A percentile compares a stretch with the other conserved stretches of the same genome.
These are phyloP conservation scores for Trifolium subterraneum DNA, from an alignment of 306 rosid species.

Conservation along the genomic window DNA sequence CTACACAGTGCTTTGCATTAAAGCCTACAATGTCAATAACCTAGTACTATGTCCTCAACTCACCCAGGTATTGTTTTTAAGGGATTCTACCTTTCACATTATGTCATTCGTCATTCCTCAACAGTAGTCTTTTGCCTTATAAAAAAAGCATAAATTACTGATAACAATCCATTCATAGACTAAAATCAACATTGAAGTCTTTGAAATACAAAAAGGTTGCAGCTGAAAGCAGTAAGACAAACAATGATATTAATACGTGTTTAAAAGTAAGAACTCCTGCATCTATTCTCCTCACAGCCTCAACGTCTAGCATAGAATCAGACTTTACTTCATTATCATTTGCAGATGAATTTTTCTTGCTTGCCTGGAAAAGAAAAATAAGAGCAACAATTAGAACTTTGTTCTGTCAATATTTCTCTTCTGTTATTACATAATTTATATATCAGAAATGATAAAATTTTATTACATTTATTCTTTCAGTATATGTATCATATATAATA, in stretches of 20 bases:
- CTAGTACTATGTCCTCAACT: constrained; percentile 28
- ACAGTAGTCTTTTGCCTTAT: constrained; percentile 7
- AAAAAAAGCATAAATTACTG: background rate
- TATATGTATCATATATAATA: constrained; percentile 7
- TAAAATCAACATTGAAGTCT: constrained; percentile 35
- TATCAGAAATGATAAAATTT: constrained; percentile 10
- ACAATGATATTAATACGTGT: constrained; percentile 53
- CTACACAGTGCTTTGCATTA: constrained; percentile 27
- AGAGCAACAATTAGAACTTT: constrained; percentile 24
- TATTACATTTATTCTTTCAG: background rate
- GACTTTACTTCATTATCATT: constrained; percentile 39
- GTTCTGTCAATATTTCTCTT: constrained; percentile 11
- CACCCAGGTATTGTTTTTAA: background rate
- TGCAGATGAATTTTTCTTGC: constrained; percentile 41
- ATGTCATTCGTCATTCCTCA: background rate
- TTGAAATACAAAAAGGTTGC: constrained; percentile 46
- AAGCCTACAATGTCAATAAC: constrained; percentile 28
- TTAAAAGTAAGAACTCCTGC: constrained; percentile 66
- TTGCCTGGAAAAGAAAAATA: constrained; percentile 50
- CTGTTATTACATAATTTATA: background rate
- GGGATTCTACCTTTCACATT: background rate
- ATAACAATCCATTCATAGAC: constrained; percentile 24
- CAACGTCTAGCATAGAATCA: constrained; percentile 52
- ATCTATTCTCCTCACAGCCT: constrained; percentile 75
- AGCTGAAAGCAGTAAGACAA: constrained; percentile 59